Evolutionary conservation across 148 eudicot genomes (phyloP).

Genomic region (Cornus controversa): DNA sequence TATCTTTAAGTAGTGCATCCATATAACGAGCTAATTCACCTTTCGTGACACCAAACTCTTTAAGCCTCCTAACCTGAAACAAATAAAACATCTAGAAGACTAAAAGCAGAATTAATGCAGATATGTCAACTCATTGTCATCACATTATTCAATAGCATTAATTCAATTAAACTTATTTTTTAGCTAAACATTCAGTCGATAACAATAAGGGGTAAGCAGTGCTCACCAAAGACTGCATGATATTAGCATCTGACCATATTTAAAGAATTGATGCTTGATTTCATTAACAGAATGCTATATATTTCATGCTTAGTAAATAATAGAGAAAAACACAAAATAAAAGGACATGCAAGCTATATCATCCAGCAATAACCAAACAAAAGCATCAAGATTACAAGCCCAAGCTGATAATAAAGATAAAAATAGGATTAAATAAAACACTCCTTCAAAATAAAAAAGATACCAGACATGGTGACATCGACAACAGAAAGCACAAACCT

Average conservation of each 20-base stretch:
- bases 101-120: not conserved
- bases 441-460: not conserved
- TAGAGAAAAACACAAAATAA: not conserved
- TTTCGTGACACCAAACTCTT: slow-evolving; percentile 95
- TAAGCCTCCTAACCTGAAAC: slow-evolving; percentile 90
- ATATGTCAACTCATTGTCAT: not conserved
- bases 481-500: slow-evolving; percentile 50
- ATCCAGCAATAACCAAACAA: not conserved
- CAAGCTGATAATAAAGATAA: no score
- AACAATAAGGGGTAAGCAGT: not conserved
- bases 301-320: not conserved
- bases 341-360: not conserved
- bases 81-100: slow-evolving; percentile 8
- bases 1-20: slow-evolving; percentile 93
- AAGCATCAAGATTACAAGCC: not conserved
- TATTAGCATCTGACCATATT: not conserved
- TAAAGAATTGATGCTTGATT: not conserved
- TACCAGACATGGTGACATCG: not conserved
- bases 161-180: not conserved
- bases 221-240: not conserved
- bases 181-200: not conserved
- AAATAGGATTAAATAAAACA: no score
- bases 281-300: not conserved
- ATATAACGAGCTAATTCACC: slow-evolving; percentile 95
- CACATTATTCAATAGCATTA: not conserved